Conservation (phyloP, 495 filamentous ascomycete species). For the Penicillium goetzii region DNA sequence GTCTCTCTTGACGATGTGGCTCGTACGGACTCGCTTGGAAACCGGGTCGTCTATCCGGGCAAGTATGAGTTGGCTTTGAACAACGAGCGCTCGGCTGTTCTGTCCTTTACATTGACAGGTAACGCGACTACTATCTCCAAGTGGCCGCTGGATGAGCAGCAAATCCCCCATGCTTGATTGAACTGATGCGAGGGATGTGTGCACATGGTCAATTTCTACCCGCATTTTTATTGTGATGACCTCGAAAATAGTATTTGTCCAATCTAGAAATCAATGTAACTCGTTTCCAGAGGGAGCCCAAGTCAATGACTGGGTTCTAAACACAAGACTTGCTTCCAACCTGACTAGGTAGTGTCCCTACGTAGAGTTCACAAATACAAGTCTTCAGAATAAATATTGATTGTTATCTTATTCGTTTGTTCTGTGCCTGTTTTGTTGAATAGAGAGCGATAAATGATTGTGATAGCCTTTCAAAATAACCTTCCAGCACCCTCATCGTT, state of each 20-base stretch:
- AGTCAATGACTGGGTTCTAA: neutral
- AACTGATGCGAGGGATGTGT: neutral
- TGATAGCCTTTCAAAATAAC: neutral
- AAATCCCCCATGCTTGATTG: slow-evolving; percentile 29
- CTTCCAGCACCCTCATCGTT: neutral
- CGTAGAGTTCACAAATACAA: no score
- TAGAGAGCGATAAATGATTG: neutral
- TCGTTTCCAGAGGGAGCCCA: neutral
- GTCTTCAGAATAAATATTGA: no score
- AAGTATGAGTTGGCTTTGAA: slow-evolving; percentile 64
- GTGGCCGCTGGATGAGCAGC: slow-evolving; percentile 41
- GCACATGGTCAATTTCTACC: no score
- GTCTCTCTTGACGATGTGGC: slow-evolving; percentile 62
- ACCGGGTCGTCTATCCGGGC: slow-evolving; percentile 68
- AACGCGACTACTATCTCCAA: slow-evolving; percentile 33
- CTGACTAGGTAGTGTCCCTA: no score
- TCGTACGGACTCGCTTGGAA: slow-evolving; percentile 59
- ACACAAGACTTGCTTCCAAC: no score
- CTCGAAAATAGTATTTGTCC: neutral
- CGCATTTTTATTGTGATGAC: neutral
- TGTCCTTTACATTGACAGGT: slow-evolving; percentile 38
- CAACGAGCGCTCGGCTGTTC: slow-evolving; percentile 36
- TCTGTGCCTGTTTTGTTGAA: neutral
- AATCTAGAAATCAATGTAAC: neutral
- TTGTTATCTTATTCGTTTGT: no score